Evolutionary conservation across 2,329 filamentous ascomycete genomes (phyloP).

Genomic region (Aspergillus costaricaensis): DNA sequence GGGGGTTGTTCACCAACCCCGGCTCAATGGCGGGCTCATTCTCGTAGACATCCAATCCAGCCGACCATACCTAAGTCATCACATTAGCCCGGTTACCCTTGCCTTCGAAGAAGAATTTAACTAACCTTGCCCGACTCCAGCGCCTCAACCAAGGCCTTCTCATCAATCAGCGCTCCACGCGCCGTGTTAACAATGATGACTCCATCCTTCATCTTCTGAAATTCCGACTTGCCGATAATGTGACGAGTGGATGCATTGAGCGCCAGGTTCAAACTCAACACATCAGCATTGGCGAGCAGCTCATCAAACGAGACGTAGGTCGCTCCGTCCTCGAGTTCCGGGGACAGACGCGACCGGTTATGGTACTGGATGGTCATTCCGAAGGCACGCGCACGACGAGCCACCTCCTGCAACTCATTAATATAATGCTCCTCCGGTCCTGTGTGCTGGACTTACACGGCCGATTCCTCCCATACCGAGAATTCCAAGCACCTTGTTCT

Average conservation of each 20-base stretch:
- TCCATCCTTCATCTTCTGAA: constrained; percentile 49
- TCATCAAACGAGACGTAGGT: constrained; percentile 51
- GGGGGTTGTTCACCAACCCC: constrained; percentile 48
- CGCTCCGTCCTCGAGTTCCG: constrained; percentile 45
- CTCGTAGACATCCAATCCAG: constrained; percentile 51
- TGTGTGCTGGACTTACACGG: constrained; percentile 34
- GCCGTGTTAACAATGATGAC: constrained; percentile 49
- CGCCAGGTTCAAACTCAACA: constrained; percentile 50
- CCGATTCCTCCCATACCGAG: constrained; percentile 53
- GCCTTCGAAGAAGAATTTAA: neutral
- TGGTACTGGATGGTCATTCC: constrained; percentile 52
- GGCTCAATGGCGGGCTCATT: constrained; percentile 50
- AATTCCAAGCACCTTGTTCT: constrained; percentile 49
- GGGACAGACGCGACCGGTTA: constrained; percentile 45
- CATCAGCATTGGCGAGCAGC: constrained; percentile 47
- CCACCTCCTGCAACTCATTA: constrained; percentile 43
- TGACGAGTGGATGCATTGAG: constrained; percentile 49
- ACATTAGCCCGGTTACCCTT: neutral
- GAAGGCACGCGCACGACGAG: constrained; percentile 47
- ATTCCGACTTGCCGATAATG: constrained; percentile 49
- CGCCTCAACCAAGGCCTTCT: constrained; percentile 49
- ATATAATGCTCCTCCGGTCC: neutral
- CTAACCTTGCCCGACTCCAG: constrained; percentile 48
- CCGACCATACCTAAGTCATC: constrained; percentile 40
- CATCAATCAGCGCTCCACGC: constrained; percentile 48